phyloP scores from a whole-genome alignment of 148 eudicot genomes.

The Silene conica region DNA sequence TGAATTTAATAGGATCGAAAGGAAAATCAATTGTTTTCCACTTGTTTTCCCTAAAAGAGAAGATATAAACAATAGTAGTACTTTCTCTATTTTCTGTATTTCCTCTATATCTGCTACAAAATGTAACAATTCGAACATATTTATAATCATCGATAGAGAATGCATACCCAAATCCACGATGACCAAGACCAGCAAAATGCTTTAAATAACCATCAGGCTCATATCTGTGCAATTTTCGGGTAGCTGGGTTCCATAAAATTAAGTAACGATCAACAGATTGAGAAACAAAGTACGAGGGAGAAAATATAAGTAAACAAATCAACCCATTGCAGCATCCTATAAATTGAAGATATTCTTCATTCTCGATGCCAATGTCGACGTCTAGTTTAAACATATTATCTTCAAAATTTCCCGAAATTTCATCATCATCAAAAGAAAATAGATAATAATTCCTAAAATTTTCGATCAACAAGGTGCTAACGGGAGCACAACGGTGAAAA shows the following conservation, averaged over 20 bases:
- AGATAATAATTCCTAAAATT: too few species aligned
- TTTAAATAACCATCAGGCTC: background rate
- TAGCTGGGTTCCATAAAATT: constrained; percentile 5
- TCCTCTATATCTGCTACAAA: background rate
- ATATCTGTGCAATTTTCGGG: background rate
- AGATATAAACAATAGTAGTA: background rate
- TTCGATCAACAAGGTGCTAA: too few species aligned
- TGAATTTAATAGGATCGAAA: background rate
- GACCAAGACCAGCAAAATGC: background rate
- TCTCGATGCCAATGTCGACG: background rate
- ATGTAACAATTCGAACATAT: constrained; percentile 7
- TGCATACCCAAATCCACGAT: constrained; percentile 6
- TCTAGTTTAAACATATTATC: background rate
- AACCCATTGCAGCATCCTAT: constrained; percentile 2
- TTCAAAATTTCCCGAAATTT: background rate
- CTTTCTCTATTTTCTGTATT: too few species aligned
- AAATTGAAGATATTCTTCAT: too few species aligned
- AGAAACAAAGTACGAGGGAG: too few species aligned
- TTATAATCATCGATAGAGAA: constrained; percentile 12
- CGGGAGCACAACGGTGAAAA: too few species aligned
- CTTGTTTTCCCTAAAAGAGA: constrained; percentile 1
- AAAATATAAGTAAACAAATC: background rate
- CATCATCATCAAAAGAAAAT: background rate
- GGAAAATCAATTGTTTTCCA: background rate
- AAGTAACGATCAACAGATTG: background rate